Evolutionary conservation across 2,329 filamentous ascomycete genomes (phyloP).

Genomic region (Pseudogymnoascus sp.): DNA sequence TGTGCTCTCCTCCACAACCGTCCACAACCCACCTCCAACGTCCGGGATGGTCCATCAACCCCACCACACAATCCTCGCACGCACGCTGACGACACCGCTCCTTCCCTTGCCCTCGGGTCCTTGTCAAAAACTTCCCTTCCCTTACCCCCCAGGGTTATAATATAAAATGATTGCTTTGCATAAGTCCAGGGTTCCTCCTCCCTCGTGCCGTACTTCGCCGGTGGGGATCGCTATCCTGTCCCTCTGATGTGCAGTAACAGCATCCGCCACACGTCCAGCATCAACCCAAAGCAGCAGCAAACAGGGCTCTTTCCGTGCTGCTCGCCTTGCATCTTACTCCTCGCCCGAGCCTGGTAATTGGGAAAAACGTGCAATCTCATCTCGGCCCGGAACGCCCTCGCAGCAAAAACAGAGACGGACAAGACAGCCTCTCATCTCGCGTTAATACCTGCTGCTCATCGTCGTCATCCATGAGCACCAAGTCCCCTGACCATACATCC

Average conservation of each 20-base stretch:
- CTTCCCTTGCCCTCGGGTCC: neutral
- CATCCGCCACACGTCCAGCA: neutral
- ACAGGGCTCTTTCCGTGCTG: neutral
- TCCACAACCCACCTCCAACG: neutral
- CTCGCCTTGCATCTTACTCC: slow-evolving; percentile 1
- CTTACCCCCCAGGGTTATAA: slow-evolving; percentile 1
- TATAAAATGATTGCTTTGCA: neutral
- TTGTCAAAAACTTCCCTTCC: neutral
- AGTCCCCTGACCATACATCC: neutral
- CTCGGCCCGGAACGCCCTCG: neutral
- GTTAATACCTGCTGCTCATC: neutral
- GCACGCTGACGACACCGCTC: slow-evolving; percentile 7
- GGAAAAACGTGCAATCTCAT: neutral
- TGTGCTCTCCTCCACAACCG: neutral
- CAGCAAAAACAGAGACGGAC: neutral
- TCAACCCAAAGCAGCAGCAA: neutral
- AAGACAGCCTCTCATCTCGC: neutral
- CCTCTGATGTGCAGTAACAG: neutral
- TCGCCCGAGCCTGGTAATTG: neutral
- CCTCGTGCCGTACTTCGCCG: neutral
- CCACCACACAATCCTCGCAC: slow-evolving; percentile 6
- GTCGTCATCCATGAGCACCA: neutral
- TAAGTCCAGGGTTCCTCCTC: neutral
- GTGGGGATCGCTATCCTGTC: neutral
- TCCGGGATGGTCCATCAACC: slow-evolving; percentile 1